Conservation (phyloP, 441 rosid species). For the Erysimum cheiri region DNA sequence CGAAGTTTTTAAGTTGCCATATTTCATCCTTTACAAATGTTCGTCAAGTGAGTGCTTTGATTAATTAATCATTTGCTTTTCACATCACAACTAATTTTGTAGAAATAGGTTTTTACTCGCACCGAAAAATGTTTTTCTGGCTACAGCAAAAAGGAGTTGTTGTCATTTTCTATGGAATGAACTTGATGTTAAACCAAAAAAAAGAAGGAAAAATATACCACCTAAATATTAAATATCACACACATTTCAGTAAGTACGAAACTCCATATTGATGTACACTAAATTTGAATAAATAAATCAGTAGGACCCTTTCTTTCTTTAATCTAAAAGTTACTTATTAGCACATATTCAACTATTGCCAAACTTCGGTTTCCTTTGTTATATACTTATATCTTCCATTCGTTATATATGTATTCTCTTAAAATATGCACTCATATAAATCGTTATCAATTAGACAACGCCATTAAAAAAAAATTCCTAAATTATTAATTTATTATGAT, state of each 20-base stretch:
- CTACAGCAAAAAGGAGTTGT: too few relatives aligned
- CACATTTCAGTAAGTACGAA: neutral
- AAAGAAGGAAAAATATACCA: neutral
- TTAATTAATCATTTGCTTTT: neutral
- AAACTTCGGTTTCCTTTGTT: conserved; percentile 3
- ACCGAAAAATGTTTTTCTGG: too few relatives aligned
- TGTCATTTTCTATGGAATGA: neutral
- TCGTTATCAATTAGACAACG: neutral
- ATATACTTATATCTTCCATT: neutral
- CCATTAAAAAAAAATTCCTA: too few relatives aligned
- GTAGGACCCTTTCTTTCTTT: too few relatives aligned
- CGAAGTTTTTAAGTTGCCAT: neutral
- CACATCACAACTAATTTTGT: neutral
- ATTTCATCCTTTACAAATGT: conserved; percentile 7
- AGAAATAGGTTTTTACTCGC: neutral
- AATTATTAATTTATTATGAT: too few relatives aligned
- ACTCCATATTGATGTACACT: neutral
- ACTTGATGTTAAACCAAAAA: neutral
- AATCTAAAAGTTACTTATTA: too few relatives aligned
- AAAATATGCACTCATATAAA: neutral
- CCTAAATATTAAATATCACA: neutral
- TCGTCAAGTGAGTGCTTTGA: neutral
- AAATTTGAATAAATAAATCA: neutral
- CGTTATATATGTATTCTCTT: neutral
- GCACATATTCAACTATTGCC: neutral